These are phyloP conservation scores for Moricandia arvensis DNA, from an alignment of 345 rosid genomes.

Conservation along the genomic window DNA sequence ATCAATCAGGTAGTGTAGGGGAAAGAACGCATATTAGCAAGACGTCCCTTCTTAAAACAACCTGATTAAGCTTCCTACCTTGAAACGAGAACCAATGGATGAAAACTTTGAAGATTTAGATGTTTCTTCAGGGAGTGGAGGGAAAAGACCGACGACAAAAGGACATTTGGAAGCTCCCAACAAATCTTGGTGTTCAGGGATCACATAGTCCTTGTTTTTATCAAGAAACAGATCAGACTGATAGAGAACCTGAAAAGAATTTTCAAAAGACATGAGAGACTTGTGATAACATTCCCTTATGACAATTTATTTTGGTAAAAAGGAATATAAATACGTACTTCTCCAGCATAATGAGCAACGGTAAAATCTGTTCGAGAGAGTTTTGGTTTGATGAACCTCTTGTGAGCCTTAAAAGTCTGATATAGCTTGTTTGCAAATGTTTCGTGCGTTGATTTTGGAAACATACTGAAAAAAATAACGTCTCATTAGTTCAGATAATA, in stretches of 20 bases:
- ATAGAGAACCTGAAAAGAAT: conserved; percentile 63
- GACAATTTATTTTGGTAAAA: not conserved
- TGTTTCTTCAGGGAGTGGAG: conserved; percentile 78
- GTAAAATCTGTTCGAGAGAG: conserved; percentile 91
- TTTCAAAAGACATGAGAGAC: no score
- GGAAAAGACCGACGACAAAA: conserved; percentile 89
- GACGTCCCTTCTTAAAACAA: no score
- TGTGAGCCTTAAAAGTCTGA: conserved; percentile 82
- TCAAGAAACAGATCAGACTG: conserved; percentile 93
- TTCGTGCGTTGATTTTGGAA: conserved; percentile 97
- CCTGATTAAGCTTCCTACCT: conserved; percentile 39
- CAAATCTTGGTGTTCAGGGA: conserved; percentile 92
- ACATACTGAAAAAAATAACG: conserved; percentile 61
- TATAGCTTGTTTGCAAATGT: conserved; percentile 89
- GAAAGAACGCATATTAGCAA: no score
- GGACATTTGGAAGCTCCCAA: conserved; percentile 71
- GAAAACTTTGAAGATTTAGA: conserved; percentile 91
- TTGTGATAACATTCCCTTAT: no score
- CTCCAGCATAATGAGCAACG: conserved; percentile 93
- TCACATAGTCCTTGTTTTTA: conserved; percentile 95
- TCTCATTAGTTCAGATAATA: no score
- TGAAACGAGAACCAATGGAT: conserved; percentile 90
- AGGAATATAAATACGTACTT: conserved; percentile 44
- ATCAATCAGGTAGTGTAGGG: no score
- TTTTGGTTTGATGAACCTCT: conserved; percentile 93